Evolutionary conservation across 192 early-diverging fungal species (phyloP).

Genomic region (Mycoemilia scoparia): DNA sequence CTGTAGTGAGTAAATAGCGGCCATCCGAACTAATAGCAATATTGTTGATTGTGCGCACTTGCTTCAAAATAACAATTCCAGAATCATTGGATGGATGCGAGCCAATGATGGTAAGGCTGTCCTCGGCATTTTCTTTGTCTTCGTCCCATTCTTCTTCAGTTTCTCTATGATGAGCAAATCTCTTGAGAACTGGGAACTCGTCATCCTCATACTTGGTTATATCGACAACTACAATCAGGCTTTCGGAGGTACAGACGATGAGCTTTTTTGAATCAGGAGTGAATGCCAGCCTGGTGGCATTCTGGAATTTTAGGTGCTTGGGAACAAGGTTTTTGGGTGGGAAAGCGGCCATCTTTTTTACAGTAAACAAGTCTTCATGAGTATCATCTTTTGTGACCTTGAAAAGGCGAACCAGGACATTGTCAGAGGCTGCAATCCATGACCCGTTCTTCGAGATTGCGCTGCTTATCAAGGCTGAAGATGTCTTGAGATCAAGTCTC

Average conservation of each 20-base stretch:
- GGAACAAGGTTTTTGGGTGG: constrained; percentile 27
- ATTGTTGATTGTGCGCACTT: constrained; percentile 37
- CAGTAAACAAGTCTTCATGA: constrained; percentile 7
- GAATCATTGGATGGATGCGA: not conserved
- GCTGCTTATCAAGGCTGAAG: constrained; percentile 46
- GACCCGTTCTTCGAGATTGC: constrained; percentile 64
- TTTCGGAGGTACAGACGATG: constrained; percentile 60
- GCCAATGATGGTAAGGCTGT: not conserved
- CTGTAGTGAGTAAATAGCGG: constrained; percentile 65
- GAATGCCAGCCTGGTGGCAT: constrained; percentile 56
- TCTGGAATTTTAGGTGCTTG: constrained; percentile 20
- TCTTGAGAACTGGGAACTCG: constrained; percentile 37
- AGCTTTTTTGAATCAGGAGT: constrained; percentile 56
- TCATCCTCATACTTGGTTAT: constrained; percentile 40
- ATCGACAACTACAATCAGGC: constrained; percentile 55
- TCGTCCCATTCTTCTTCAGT: constrained; percentile 5
- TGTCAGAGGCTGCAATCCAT: constrained; percentile 70
- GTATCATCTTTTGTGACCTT: constrained; percentile 16
- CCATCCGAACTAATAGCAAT: constrained; percentile 65
- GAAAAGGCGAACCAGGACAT: constrained; percentile 47
- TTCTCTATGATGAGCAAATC: constrained; percentile 49
- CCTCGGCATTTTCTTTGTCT: constrained; percentile 18
- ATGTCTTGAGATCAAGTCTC: constrained; percentile 56
- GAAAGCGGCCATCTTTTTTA: constrained; percentile 15
- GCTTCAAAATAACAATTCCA: constrained; percentile 2